These are phyloP conservation scores for Colletotrichum tanaceti DNA, from an alignment of 2,329 filamentous ascomycete species.

Conservation along the genomic window DNA sequence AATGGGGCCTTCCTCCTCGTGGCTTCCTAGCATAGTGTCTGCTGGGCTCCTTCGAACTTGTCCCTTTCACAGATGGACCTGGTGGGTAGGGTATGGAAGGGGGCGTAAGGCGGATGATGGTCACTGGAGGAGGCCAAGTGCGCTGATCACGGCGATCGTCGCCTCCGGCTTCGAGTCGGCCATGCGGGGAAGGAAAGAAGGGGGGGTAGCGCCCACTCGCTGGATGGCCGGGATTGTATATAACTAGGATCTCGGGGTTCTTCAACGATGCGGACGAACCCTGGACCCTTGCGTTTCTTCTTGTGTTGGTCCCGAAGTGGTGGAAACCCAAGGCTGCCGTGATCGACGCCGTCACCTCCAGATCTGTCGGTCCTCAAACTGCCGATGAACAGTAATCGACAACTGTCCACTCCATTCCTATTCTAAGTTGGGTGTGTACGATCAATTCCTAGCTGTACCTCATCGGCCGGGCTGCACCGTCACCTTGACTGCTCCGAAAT, in stretches of 20 bases:
- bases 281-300: slow-evolving; percentile 19
- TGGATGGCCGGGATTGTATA: slow-evolving; percentile 14
- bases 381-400: slow-evolving; percentile 20
- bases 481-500: not conserved
- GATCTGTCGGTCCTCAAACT: slow-evolving; percentile 15
- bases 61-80: slow-evolving; percentile 31
- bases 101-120: slow-evolving; percentile 6
- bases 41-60: not conserved
- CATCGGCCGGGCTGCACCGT: not conserved
- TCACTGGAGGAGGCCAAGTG: slow-evolving; percentile 17
- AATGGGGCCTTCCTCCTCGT: slow-evolving; percentile 28
- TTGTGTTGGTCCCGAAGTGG: slow-evolving; percentile 29
- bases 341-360: slow-evolving; percentile 27
- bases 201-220: slow-evolving; percentile 15
- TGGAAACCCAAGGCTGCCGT: slow-evolving; percentile 31
- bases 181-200: slow-evolving; percentile 19
- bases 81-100: slow-evolving; percentile 38
- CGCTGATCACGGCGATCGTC: slow-evolving; percentile 33
- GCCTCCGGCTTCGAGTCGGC: slow-evolving; percentile 29
- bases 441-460: not conserved
- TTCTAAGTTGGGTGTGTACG: slow-evolving; percentile 5
- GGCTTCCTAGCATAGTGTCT: slow-evolving; percentile 27
- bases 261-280: slow-evolving; percentile 31
- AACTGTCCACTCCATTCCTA: not conserved
- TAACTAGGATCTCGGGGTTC: slow-evolving; percentile 28